Evolutionary conservation across 2,329 filamentous ascomycete species (phyloP).

Genomic region (Aspergillus sp.): DNA sequence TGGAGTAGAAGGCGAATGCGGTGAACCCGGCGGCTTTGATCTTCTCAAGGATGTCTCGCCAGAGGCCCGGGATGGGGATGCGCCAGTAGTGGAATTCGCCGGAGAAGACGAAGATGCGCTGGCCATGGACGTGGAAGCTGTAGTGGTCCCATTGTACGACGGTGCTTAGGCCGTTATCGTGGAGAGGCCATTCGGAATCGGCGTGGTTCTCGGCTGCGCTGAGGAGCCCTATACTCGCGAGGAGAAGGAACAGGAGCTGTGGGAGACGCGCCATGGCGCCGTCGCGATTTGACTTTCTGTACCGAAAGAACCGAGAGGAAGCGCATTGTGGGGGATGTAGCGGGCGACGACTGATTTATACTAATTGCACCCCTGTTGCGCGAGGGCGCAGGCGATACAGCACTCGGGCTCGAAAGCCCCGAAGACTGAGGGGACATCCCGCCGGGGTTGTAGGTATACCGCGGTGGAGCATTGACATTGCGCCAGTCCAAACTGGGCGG

Average conservation of each 20-base stretch:
- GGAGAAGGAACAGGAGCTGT: slow-evolving; percentile 7
- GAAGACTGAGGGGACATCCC: background rate
- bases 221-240: slow-evolving; percentile 11
- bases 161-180: slow-evolving; percentile 47
- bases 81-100: slow-evolving; percentile 56
- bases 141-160: slow-evolving; percentile 54
- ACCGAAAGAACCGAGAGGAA: background rate
- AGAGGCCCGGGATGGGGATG: slow-evolving; percentile 50
- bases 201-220: slow-evolving; percentile 14
- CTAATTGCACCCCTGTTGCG: no score
- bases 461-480: no score
- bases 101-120: slow-evolving; percentile 52
- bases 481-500: background rate
- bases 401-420: background rate
- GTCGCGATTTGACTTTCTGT: background rate
- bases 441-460: background rate
- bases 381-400: no score
- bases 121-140: slow-evolving; percentile 51
- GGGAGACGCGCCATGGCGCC: slow-evolving; percentile 10
- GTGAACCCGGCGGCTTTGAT: slow-evolving; percentile 53
- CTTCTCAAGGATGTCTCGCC: slow-evolving; percentile 52
- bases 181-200: slow-evolving; percentile 43
- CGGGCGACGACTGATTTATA: background rate
- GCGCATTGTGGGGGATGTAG: background rate
- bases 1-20: slow-evolving; percentile 47